A percentile compares a stretch with the other conserved stretches of the same genome.
Evolutionary conservation across 2,329 filamentous ascomycete genomes (phyloP).

Genomic region (Fusarium musae): DNA sequence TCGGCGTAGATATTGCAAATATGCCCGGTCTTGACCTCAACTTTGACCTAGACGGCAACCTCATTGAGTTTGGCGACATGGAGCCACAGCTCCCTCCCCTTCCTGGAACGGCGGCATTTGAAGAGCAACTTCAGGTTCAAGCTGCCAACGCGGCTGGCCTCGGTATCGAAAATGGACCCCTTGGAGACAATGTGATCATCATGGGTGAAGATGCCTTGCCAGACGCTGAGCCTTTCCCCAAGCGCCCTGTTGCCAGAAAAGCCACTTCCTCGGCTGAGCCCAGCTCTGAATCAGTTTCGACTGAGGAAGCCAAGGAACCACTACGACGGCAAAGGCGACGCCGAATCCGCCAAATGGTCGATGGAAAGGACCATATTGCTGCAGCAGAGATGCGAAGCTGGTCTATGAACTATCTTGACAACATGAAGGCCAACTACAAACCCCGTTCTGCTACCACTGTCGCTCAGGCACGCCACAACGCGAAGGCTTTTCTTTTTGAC

Average conservation of each 20-base stretch:
- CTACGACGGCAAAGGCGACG: constrained; percentile 42
- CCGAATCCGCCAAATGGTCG: constrained; percentile 46
- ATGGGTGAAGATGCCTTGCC: constrained; percentile 53
- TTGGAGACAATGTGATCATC: constrained; percentile 50
- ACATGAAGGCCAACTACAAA: constrained; percentile 61
- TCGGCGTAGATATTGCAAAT: constrained; percentile 53
- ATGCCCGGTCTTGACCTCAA: constrained; percentile 57
- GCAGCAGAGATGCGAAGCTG: constrained; percentile 53
- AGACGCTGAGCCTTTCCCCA: constrained; percentile 51
- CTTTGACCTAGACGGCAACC: constrained; percentile 64
- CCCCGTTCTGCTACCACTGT: constrained; percentile 40
- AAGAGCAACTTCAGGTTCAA: constrained; percentile 9
- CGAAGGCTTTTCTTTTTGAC: constrained; percentile 45
- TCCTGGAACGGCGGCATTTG: constrained; percentile 36
- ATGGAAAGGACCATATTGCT: constrained; percentile 50
- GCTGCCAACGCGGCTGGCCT: constrained; percentile 20
- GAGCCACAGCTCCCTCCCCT: constrained; percentile 57
- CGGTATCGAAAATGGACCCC: constrained; percentile 1
- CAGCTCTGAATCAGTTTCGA: constrained; percentile 40
- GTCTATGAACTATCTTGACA: constrained; percentile 58
- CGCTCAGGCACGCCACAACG: constrained; percentile 55
- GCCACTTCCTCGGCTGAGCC: constrained; percentile 22
- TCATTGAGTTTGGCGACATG: constrained; percentile 54
- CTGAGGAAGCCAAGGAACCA: constrained; percentile 32
- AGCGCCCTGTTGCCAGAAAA: constrained; percentile 30